Evolutionary conservation across 2,329 filamentous ascomycete genomes (phyloP).

Genomic region (Aspergillus fischeri): DNA sequence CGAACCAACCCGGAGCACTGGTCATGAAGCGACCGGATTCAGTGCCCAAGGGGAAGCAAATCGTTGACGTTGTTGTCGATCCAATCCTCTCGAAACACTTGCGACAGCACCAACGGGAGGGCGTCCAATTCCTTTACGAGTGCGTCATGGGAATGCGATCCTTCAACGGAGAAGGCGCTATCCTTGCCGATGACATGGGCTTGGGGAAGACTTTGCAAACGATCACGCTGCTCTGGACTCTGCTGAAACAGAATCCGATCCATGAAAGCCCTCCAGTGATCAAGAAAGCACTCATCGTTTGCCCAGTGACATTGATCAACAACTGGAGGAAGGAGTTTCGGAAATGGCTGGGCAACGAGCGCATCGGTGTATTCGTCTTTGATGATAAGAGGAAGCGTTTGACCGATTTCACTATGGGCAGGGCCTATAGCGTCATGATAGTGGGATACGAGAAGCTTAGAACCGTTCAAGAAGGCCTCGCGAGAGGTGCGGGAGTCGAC

Average conservation of each 20-base stretch:
- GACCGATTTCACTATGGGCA: slow-evolving; percentile 66
- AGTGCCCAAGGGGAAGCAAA: slow-evolving; percentile 57
- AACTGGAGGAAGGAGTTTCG: slow-evolving; percentile 71
- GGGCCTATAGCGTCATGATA: slow-evolving; percentile 66
- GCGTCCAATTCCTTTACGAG: slow-evolving; percentile 68
- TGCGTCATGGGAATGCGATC: slow-evolving; percentile 70
- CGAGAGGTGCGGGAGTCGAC: slow-evolving; percentile 60
- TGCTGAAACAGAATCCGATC: slow-evolving; percentile 68
- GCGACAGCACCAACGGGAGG: slow-evolving; percentile 64
- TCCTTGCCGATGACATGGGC: slow-evolving; percentile 73
- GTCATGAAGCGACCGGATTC: slow-evolving; percentile 61
- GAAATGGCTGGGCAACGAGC: slow-evolving; percentile 69
- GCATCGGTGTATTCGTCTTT: slow-evolving; percentile 64
- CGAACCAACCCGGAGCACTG: slow-evolving; percentile 54
- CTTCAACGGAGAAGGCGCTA: slow-evolving; percentile 63
- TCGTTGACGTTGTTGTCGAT: slow-evolving; percentile 71
- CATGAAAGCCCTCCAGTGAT: slow-evolving; percentile 57
- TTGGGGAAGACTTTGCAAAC: slow-evolving; percentile 71
- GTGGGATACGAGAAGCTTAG: slow-evolving; percentile 69
- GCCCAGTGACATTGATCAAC: slow-evolving; percentile 66
- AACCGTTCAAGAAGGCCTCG: slow-evolving; percentile 61
- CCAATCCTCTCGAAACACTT: slow-evolving; percentile 60
- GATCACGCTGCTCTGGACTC: slow-evolving; percentile 66
- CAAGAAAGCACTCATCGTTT: slow-evolving; percentile 68
- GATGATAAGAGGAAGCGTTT: slow-evolving; percentile 58